Percentiles rank a stretch among this genome's conserved stretches.
These are phyloP conservation scores for Hysterium pulicare DNA, from an alignment of 2,329 filamentous ascomycete genomes.

Conservation along the genomic window DNA sequence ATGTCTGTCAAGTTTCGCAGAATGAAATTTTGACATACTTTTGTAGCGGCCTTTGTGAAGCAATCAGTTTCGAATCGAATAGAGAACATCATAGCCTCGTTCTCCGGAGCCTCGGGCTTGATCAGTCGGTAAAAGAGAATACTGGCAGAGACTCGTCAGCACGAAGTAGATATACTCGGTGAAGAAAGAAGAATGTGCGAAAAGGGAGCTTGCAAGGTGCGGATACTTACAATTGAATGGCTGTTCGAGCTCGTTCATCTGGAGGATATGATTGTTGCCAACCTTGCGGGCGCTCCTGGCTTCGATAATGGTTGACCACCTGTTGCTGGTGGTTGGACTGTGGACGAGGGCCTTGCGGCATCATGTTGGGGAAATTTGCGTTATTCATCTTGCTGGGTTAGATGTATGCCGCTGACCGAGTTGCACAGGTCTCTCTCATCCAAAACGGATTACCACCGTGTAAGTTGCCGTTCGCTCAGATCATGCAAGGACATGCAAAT, in stretches of 20 bases:
- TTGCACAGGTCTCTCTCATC: too few relatives aligned
- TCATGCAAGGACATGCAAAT: too few relatives aligned
- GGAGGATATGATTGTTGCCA: slow-evolving; percentile 31
- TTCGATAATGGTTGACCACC: not conserved
- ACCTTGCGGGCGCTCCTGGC: not conserved
- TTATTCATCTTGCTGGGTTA: slow-evolving; percentile 3
- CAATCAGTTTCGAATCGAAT: slow-evolving; percentile 26
- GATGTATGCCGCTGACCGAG: too few relatives aligned
- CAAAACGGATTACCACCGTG: too few relatives aligned
- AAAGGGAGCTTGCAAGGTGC: too few relatives aligned
- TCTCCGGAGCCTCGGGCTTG: slow-evolving; percentile 27
- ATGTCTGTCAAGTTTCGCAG: not conserved
- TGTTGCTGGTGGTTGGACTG: not conserved
- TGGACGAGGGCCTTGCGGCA: not conserved
- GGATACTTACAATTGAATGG: slow-evolving; percentile 31
- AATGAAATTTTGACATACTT: not conserved
- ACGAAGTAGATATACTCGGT: too few relatives aligned
- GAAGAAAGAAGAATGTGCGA: too few relatives aligned
- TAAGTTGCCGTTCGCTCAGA: too few relatives aligned
- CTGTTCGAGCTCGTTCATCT: slow-evolving; percentile 30
- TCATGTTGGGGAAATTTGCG: slow-evolving; percentile 4
- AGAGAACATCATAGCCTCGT: slow-evolving; percentile 25
- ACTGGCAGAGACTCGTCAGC: too few relatives aligned
- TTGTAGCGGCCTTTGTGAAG: slow-evolving; percentile 11
- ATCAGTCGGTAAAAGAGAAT: slow-evolving; percentile 13